Base-by-base conservation (phyloP, 2,329 filamentous ascomycete species). In the Fusarium luffae region DNA sequence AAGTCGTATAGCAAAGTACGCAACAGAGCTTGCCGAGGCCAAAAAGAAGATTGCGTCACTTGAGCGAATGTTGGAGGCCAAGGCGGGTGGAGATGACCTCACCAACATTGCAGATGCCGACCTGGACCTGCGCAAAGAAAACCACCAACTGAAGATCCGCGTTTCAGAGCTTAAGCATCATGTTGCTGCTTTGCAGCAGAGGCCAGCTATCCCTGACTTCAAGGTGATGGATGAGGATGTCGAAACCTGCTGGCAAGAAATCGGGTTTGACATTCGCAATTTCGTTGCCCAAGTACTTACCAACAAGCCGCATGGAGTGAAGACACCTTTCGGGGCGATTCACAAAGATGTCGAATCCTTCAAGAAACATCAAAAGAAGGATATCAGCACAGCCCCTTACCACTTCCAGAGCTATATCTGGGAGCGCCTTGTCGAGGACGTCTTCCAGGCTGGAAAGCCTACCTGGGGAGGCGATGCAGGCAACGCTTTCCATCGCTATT, bases 381-480 rank as follows among this genome's bases (percentile, higher is more conserved):
- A 18, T 6, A 54, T 28, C 2, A 10, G 10, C 4, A 14, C 55
- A 12, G 40, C n/a, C 1, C 8, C 14, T 5, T 60, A 23, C 13
- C 14, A 54, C 21, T 64, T 68, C 1, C 58, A 70, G 7, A 25
- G 43, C 3, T 44, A 60, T n/a, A 70, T 70, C 25, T 70, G 67
- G 67, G 4, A 28, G 11, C 40, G 25, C 4, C 63, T 70, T 23
- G 21, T 43, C 12, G 14, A 7, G 16, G 14, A 51, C 10, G 14
- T 70, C 8, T 70, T 70, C 6, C 37, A 50, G 4, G 67, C 27
- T 5, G 54, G 28, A 32, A 48, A 43, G 18, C 25, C 37, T 13
- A 32, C 50, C 5, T 70, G 68, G 47, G 68, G 68, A 14, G 67
- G 68, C 4, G 27, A 54, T 28, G 18, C 23, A 13, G 67, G 68